Evolutionary conservation across 2,329 filamentous ascomycete species (phyloP).

Genomic region (Cytospora schulzeri): DNA sequence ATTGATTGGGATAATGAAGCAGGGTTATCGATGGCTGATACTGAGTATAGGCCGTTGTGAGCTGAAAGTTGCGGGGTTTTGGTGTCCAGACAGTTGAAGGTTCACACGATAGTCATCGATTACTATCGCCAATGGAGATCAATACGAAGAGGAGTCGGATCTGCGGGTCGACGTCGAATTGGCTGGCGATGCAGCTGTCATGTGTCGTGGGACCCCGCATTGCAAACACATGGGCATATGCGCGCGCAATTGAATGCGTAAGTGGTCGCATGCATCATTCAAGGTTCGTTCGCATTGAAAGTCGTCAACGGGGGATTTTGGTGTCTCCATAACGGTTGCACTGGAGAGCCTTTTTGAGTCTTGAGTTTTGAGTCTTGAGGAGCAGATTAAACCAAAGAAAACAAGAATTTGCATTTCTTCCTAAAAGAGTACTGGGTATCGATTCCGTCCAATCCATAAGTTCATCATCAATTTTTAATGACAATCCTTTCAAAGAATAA

Average conservation of each 20-base stretch:
- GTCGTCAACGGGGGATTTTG: not conserved
- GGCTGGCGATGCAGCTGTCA: too few relatives aligned
- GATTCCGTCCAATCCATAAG: slow-evolving; percentile 29
- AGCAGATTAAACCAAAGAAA: not conserved
- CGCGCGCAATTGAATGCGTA: not conserved
- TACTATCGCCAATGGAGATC: too few relatives aligned
- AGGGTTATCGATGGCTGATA: too few relatives aligned
- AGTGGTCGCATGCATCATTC: not conserved
- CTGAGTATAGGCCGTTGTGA: too few relatives aligned
- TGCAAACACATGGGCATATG: not conserved
- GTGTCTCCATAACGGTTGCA: not conserved
- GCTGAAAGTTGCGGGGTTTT: too few relatives aligned
- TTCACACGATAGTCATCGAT: too few relatives aligned
- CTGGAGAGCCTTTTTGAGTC: too few relatives aligned
- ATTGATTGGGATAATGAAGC: too few relatives aligned
- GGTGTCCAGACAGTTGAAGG: too few relatives aligned
- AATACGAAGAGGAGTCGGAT: too few relatives aligned
- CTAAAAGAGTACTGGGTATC: slow-evolving; percentile 27
- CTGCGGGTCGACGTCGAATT: too few relatives aligned
- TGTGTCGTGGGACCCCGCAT: not conserved
- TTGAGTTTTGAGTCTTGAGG: not conserved
- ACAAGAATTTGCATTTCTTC: slow-evolving; percentile 15
- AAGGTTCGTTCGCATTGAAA: too few relatives aligned
- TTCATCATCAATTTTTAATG: slow-evolving; percentile 24
- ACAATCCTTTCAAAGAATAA: slow-evolving; percentile 1